Percentiles rank a stretch among this genome's conserved stretches.
These are phyloP conservation scores for Adansonia digitata DNA, from an alignment of 345 rosid species.

Conservation along the genomic window DNA sequence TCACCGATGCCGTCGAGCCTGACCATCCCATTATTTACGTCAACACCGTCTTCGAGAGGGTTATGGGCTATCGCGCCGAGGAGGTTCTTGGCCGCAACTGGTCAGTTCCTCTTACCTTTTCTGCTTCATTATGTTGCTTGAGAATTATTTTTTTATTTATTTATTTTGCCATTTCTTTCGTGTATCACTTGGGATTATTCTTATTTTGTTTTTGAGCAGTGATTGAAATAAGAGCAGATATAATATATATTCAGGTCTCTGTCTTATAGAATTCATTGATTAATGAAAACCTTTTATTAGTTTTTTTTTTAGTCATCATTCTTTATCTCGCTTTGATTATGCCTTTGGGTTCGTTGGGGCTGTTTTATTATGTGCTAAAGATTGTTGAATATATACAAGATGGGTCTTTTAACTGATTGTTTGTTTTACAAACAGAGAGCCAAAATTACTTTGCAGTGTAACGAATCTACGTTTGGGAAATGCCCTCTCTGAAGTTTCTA, in stretches of 20 bases:
- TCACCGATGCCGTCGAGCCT: neutral
- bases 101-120: neutral
- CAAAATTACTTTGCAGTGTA: neutral
- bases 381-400: neutral
- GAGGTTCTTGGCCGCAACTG: conserved; percentile 3
- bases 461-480: too few species aligned
- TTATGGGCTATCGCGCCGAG: neutral
- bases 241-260: too few species aligned
- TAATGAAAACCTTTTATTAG: neutral
- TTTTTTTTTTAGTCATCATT: too few species aligned
- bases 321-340: neutral
- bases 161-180: too few species aligned
- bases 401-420: neutral
- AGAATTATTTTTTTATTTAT: neutral
- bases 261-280: neutral
- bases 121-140: neutral
- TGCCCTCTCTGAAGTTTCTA: neutral
- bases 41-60: neutral
- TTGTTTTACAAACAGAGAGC: neutral
- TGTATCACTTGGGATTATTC: too few species aligned
- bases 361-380: neutral
- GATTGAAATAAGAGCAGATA: neutral
- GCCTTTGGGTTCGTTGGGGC: neutral
- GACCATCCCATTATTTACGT: neutral
- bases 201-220: neutral